Evolutionary conservation across 2,329 filamentous ascomycete species (phyloP).

Genomic region (Fusarium floridanum): DNA sequence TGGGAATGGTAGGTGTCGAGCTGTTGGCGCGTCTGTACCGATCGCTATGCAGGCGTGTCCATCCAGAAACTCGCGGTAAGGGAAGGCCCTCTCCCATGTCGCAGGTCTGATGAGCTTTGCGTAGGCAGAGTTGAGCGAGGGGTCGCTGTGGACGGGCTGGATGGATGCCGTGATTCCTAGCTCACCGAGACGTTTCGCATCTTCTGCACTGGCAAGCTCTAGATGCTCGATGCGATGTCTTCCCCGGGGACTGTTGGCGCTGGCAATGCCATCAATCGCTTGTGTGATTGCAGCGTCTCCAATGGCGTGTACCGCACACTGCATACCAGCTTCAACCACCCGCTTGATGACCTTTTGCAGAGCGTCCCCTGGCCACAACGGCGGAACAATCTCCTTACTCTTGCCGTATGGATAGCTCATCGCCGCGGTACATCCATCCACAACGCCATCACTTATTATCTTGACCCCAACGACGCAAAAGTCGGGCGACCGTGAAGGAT

Average conservation of each 20-base stretch:
- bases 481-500: slow-evolving; percentile 43
- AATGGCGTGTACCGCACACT: slow-evolving; percentile 75
- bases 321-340: slow-evolving; percentile 67
- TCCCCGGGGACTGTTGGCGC: slow-evolving; percentile 56
- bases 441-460: slow-evolving; percentile 73
- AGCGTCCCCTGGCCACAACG: slow-evolving; percentile 66
- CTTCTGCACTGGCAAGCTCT: slow-evolving; percentile 67
- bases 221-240: slow-evolving; percentile 76
- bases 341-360: slow-evolving; percentile 66
- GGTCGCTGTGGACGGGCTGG: slow-evolving; percentile 70
- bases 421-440: slow-evolving; percentile 75
- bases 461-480: slow-evolving; percentile 70
- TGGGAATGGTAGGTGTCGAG: slow-evolving; percentile 65
- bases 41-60: slow-evolving; percentile 67
- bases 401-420: slow-evolving; percentile 70
- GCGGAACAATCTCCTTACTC: slow-evolving; percentile 57
- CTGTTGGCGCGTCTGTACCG: slow-evolving; percentile 71
- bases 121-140: slow-evolving; percentile 73
- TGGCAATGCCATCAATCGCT: slow-evolving; percentile 68
- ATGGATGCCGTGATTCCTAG: slow-evolving; percentile 72
- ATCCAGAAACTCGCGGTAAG: slow-evolving; percentile 71
- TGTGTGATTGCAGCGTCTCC: slow-evolving; percentile 70
- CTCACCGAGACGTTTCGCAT: slow-evolving; percentile 67
- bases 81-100: slow-evolving; percentile 70
- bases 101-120: slow-evolving; percentile 66